Percentiles rank a stretch among this genome's conserved stretches.
Evolutionary conservation across 2,329 filamentous ascomycete species (phyloP).

Genomic region (Fusarium algeriense): DNA sequence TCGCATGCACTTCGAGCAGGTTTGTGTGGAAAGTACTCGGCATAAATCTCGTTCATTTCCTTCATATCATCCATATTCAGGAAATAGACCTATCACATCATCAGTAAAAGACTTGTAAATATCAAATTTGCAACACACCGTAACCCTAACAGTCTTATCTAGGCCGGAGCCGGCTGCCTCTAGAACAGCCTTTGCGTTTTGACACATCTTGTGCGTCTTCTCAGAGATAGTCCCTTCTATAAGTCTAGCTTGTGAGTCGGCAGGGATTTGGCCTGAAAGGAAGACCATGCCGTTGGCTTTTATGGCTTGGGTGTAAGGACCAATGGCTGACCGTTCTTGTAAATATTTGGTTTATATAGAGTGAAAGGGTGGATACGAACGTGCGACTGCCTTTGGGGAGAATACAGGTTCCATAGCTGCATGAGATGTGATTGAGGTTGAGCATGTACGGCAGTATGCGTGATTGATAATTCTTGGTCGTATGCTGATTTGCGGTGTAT

Average conservation of each 20-base stretch:
- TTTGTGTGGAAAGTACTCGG: slow-evolving; percentile 33
- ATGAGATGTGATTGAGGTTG: neutral
- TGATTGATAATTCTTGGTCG: neutral
- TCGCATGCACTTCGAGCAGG: slow-evolving; percentile 29
- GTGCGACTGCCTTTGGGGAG: slow-evolving; percentile 17
- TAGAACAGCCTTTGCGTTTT: slow-evolving; percentile 75
- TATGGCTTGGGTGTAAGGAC: slow-evolving; percentile 36
- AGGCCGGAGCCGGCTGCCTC: slow-evolving; percentile 74
- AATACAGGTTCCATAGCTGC: slow-evolving; percentile 26
- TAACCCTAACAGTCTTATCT: slow-evolving; percentile 75
- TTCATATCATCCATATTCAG: slow-evolving; percentile 23
- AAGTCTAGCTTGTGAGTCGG: slow-evolving; percentile 67
- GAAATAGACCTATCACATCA: slow-evolving; percentile 14
- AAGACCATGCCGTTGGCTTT: slow-evolving; percentile 66
- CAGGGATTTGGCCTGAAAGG: slow-evolving; percentile 77
- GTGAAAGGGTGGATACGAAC: neutral
- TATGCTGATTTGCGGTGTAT: neutral
- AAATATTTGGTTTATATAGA: neutral
- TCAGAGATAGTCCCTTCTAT: slow-evolving; percentile 68
- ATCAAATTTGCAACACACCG: slow-evolving; percentile 10
- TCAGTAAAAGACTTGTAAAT: neutral
- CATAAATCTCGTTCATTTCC: slow-evolving; percentile 37
- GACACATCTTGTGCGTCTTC: slow-evolving; percentile 40
- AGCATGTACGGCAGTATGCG: neutral
- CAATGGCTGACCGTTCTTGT: slow-evolving; percentile 13